A percentile compares a stretch with the other conserved stretches of the same genome.
Evolutionary conservation across 2,329 filamentous ascomycete species (phyloP).

Genomic region (Neospermospora avenae): DNA sequence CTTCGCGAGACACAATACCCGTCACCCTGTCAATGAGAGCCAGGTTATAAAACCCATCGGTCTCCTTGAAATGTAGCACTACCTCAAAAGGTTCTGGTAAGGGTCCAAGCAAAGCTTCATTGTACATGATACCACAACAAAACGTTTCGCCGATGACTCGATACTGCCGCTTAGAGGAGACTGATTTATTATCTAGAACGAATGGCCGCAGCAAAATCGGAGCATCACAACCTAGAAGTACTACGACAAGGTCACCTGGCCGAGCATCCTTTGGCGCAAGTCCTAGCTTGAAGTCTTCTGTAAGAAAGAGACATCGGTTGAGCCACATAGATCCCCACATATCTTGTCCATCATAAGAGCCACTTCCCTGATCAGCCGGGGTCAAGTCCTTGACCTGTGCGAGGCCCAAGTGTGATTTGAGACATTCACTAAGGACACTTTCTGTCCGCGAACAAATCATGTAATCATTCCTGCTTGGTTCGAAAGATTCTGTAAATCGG

Average conservation of each 20-base stretch:
- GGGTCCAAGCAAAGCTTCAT: slow-evolving; percentile 12
- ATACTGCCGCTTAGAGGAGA: not conserved
- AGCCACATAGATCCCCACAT: not conserved
- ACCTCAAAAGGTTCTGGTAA: not conserved
- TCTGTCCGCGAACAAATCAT: not conserved
- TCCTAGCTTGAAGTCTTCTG: slow-evolving; percentile 1
- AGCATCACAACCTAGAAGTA: slow-evolving; percentile 12
- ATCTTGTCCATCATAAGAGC: not conserved
- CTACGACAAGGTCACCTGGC: slow-evolving; percentile 8
- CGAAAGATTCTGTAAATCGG: not conserved
- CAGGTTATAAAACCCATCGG: not conserved
- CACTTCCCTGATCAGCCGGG: too few species aligned
- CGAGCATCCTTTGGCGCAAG: slow-evolving; percentile 4
- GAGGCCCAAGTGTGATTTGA: too few species aligned
- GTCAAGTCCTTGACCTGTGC: too few species aligned
- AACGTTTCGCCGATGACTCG: slow-evolving; percentile 17
- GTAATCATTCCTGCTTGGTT: not conserved
- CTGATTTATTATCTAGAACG: too few species aligned
- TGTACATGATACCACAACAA: slow-evolving; percentile 15
- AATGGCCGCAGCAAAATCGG: slow-evolving; percentile 14
- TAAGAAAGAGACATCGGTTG: slow-evolving; percentile 4
- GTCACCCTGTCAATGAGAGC: not conserved
- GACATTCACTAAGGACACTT: not conserved
- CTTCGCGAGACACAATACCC: not conserved
- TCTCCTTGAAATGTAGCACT: not conserved